Base-by-base conservation (phyloP, 2,329 filamentous ascomycete genomes). In the Monilinia polystroma region DNA sequence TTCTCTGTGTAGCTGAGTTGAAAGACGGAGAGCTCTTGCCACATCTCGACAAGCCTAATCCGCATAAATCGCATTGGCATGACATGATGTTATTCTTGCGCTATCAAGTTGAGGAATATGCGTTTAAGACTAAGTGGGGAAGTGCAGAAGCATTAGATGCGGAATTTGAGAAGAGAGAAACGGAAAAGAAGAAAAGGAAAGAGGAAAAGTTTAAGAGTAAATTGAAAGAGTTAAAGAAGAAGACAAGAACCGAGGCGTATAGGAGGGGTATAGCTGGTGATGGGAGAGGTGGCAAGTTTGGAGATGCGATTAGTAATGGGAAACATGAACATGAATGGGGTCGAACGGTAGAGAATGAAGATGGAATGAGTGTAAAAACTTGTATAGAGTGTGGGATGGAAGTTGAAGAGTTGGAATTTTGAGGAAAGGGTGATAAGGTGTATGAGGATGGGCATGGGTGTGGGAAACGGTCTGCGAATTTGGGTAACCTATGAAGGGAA, bases 31-130 rank as follows among this genome's bases (percentile, higher is more conserved):
- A 93, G 20, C 82, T 99, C 1, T 83, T 99, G 0, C 94, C 94
- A 0, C 93, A 96, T 77, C 83, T 99, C 11, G 90, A 91, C 64
- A 89, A 89, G 45, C 94, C 95, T 1, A 99, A 99, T 74, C 95
- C 95, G 0, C 95, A 97, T 79, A 97, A 97, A 77, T 88, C 90
- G 0, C 93, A 93, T 67, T 99, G 93, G 92, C 93, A 97, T 78
- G 92, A 96, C 81, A 99, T 99, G 95, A 97, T 97, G 89, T 85
- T 99, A 2, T 99, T 95, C 76, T 82, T 99, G 29, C 90, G 95
- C 0, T 96, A 87, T 68, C 95, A 99, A 76, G 91, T 99, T 2
- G 95, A 99, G 76, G 92, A 93, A 66, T 97, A 97, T 76, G 95
- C 94, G 0, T 89, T 98, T 73, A 87, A 81, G 0, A 87, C 87